These are phyloP conservation scores for Phylloporus scabripes DNA, from an alignment of 768 basidiomycete genomes.

Conservation along the genomic window DNA sequence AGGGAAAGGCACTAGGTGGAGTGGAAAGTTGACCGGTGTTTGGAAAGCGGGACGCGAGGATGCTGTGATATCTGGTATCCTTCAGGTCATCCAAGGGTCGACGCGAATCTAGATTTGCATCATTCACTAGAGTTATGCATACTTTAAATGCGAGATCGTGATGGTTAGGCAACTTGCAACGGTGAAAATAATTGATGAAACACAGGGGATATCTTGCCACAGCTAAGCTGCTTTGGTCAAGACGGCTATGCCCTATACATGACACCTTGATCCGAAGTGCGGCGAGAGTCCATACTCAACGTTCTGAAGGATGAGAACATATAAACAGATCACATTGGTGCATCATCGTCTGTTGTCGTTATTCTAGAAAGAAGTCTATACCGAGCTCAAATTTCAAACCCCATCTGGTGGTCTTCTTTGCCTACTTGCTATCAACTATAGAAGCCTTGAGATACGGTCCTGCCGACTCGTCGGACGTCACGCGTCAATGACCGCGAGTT, in stretches of 20 bases:
- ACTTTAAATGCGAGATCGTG: too few species aligned
- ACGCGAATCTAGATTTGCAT: neutral
- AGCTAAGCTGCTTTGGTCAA: too few species aligned
- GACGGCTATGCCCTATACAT: too few species aligned
- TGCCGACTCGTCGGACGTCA: too few species aligned
- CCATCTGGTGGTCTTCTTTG: neutral
- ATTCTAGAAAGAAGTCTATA: neutral
- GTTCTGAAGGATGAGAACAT: too few species aligned
- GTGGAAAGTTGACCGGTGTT: constrained; percentile 60
- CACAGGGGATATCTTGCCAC: neutral
- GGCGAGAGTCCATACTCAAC: neutral
- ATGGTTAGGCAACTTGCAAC: neutral
- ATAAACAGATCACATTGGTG: too few species aligned
- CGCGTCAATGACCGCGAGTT: neutral
- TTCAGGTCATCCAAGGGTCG: constrained; percentile 11
- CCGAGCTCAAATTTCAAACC: neutral
- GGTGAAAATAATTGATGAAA: neutral
- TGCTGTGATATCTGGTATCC: constrained; percentile 13
- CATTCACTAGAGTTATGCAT: neutral
- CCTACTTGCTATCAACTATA: neutral
- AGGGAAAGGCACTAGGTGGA: constrained; percentile 71
- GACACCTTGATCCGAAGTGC: neutral
- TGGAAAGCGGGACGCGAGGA: constrained; percentile 25
- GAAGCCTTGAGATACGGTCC: neutral
- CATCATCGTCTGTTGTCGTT: neutral